Base-by-base conservation (phyloP, 768 basidiomycete genomes). In the Austroboletus festivus region DNA sequence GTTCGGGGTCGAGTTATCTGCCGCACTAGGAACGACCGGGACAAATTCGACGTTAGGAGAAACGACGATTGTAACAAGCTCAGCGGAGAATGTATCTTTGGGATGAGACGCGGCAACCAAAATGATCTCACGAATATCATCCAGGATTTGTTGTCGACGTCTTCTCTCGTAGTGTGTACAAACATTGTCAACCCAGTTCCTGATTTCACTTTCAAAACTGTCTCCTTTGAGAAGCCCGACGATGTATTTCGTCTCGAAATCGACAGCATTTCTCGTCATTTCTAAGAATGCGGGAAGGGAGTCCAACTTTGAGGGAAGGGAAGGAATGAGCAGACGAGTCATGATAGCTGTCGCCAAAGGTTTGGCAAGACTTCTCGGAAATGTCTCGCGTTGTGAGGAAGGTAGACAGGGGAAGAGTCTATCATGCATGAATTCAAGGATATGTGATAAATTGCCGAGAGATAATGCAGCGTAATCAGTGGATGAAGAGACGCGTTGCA, bases 131-230 rank as follows among this genome's bases (percentile, higher is more conserved):
- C 91, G 73, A 13, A 80, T 76, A n/a, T 67, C 66, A 35, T 87
- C 82, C 6, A 92, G 73, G 38, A 93, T 79, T 44, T 73, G 71
- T 28, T 78, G 68, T 13, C 92, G 76, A 57, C 91, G 68, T 56
- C 85, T 81, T 51, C 81, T 80, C 63, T 93, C 92, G 63, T 93
- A 95, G 64, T 91, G 88, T 3, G 74, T 68, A 16, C 80, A 77
- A 11, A 89, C 74, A 4, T 80, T 77, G 42, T 83, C 76, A 4
- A 77, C 78, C 89, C 93, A 95, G 6, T 67, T 58, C 58, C 79
- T 77, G 47, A 94, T 78, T 7, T 81, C 69, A 21, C 70, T 71
- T 38, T 83, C 81, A 5, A 68, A 67, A 12, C 54, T 47, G 19
- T 73, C 75, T 46, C 73, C 76, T 13, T 76, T 75, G 15, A 87